phyloP scores from a whole-genome alignment of 2,329 filamentous ascomycete genomes.

The Cercospora zeina region DNA sequence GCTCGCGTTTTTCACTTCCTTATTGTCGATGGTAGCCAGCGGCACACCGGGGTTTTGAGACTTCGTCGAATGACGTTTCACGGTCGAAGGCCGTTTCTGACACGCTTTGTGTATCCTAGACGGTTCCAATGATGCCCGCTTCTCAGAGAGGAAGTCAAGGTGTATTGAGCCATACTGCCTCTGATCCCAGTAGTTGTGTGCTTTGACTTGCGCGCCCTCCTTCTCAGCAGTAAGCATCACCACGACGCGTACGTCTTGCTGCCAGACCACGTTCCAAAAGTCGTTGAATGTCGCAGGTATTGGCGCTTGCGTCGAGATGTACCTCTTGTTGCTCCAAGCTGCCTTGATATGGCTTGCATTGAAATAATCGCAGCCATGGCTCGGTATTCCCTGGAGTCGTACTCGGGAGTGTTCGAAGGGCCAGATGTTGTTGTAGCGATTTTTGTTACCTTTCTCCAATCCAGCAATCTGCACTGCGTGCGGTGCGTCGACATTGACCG shows the following conservation, averaged over 20 bases:
- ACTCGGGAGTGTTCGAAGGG: constrained; percentile 94
- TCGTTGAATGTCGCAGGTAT: constrained; percentile 91
- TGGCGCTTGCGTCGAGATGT: constrained; percentile 94
- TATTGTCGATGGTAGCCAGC: constrained; percentile 33
- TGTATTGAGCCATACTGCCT: constrained; percentile 75
- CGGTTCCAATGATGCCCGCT: constrained; percentile 72
- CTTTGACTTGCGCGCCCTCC: constrained; percentile 91
- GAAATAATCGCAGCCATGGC: constrained; percentile 83
- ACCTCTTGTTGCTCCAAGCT: constrained; percentile 79
- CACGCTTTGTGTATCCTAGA: constrained; percentile 52
- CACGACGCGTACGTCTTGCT: constrained; percentile 90
- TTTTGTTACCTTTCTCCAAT: constrained; percentile 92
- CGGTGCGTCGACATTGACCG: constrained; percentile 34
- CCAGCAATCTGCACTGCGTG: constrained; percentile 72
- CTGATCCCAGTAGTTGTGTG: constrained; percentile 87
- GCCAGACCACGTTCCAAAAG: constrained; percentile 98
- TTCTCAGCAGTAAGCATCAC: constrained; percentile 95
- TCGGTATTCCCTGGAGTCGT: constrained; percentile 66
- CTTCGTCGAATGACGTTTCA: constrained; percentile 43
- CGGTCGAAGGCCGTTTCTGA: constrained; percentile 41
- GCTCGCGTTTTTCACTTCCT: constrained; percentile 27
- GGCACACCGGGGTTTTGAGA: constrained; percentile 38
- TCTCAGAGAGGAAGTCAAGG: constrained; percentile 77
- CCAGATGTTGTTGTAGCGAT: constrained; percentile 96
- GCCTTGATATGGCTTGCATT: constrained; percentile 88